These are phyloP conservation scores for Ambrosiella cleistominuta DNA, from an alignment of 2,329 filamentous ascomycete species.

Conservation along the genomic window DNA sequence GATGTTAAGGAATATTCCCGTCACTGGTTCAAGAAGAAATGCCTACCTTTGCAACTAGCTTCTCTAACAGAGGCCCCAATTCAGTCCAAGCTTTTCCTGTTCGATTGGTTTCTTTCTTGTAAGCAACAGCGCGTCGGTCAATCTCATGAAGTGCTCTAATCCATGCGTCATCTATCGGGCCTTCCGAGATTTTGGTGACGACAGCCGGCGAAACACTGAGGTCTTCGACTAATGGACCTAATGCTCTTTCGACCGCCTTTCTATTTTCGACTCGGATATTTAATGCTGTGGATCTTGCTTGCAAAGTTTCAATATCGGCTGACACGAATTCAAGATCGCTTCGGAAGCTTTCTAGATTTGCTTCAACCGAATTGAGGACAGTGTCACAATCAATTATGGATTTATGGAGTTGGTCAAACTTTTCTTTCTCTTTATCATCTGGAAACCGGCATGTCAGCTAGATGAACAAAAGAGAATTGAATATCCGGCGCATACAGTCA, in stretches of 20 bases:
- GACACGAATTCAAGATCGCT: conserved; percentile 84
- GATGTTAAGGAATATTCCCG: not conserved
- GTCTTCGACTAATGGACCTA: conserved; percentile 81
- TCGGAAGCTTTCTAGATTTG: conserved; percentile 81
- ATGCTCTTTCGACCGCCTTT: conserved; percentile 69
- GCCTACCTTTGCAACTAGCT: conserved; percentile 60
- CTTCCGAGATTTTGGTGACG: conserved; percentile 73
- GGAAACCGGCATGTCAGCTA: not conserved
- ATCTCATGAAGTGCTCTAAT: conserved; percentile 67
- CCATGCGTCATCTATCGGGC: conserved; percentile 79
- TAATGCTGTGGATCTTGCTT: conserved; percentile 66
- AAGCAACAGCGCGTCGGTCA: conserved; percentile 55
- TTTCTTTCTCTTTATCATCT: conserved; percentile 64
- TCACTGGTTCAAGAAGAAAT: not conserved
- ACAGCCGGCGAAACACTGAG: conserved; percentile 72
- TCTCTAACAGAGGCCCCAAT: conserved; percentile 66
- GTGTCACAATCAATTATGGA: conserved; percentile 86
- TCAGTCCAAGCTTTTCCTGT: conserved; percentile 65
- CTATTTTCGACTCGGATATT: conserved; percentile 78
- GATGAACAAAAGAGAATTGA: not conserved
- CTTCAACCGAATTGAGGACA: conserved; percentile 81
- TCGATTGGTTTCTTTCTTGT: conserved; percentile 49
- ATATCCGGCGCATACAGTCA: conserved; percentile 7
- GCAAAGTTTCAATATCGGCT: conserved; percentile 83
- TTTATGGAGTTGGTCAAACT: conserved; percentile 76